These are phyloP conservation scores for Metschnikowia baotianmanensis DNA, from an alignment of 805 yeast genomes.

Conservation along the genomic window DNA sequence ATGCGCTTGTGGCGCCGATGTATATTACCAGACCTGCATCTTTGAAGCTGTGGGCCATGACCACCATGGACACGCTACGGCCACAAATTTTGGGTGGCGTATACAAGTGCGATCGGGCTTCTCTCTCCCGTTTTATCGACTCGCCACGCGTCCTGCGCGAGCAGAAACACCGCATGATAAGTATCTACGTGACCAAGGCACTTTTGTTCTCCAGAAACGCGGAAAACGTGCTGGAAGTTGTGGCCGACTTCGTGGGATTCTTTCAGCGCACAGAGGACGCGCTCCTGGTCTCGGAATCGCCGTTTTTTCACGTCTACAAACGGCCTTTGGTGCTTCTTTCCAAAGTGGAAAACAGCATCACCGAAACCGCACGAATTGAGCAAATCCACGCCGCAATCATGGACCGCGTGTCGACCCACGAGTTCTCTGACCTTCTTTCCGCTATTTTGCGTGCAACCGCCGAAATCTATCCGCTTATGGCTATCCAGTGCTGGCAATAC, in stretches of 20 bases:
- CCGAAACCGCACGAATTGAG: background rate
- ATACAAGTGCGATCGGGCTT: background rate
- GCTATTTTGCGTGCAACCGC: conserved; percentile 6
- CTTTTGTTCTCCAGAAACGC: conserved; percentile 9
- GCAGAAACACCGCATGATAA: conserved; percentile 22
- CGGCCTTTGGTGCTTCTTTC: conserved; percentile 4
- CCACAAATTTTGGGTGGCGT: background rate
- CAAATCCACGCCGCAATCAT: background rate
- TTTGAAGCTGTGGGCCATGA: conserved; percentile 9
- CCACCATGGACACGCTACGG: conserved; percentile 24
- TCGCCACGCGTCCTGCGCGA: conserved; percentile 12
- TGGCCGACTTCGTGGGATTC: background rate
- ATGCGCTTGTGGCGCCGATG: conserved; percentile 8
- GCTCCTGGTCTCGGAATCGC: background rate
- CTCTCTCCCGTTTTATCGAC: conserved; percentile 16
- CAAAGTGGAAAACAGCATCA: background rate
- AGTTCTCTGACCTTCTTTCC: conserved; percentile 6
- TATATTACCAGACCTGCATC: conserved; percentile 16
- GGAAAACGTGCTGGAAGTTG: background rate
- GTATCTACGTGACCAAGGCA: conserved; percentile 19
- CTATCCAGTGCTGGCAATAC: conserved; percentile 22
- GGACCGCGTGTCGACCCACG: background rate
- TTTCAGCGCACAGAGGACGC: conserved; percentile 5
- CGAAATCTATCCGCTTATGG: conserved; percentile 4
- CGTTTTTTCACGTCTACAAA: conserved; percentile 2